These are phyloP conservation scores for Aspergillus neotritici DNA, from an alignment of 2,329 filamentous ascomycete genomes.

Conservation along the genomic window DNA sequence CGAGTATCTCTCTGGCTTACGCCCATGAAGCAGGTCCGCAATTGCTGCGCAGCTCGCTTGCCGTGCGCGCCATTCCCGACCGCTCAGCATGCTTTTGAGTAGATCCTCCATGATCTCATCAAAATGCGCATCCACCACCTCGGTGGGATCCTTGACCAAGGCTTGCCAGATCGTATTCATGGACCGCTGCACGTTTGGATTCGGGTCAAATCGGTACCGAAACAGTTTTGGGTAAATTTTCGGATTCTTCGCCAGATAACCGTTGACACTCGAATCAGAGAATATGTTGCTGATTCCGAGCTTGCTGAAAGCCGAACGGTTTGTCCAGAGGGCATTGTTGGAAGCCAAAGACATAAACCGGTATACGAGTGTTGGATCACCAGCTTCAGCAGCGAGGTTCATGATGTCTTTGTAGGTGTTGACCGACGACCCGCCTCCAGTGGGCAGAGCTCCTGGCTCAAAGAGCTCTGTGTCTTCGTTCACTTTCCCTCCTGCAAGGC, in stretches of 20 bases:
- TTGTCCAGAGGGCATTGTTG: constrained; percentile 95
- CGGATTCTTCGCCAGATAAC: constrained; percentile 70
- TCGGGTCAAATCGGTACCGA: constrained; percentile 91
- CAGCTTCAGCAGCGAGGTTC: constrained; percentile 89
- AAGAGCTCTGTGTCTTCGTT: constrained; percentile 89
- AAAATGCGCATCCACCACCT: constrained; percentile 74
- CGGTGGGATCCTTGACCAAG: constrained; percentile 79
- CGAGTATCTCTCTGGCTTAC: constrained; percentile 70
- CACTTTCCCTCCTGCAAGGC: constrained; percentile 68
- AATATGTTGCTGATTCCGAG: constrained; percentile 91
- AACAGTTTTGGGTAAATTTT: constrained; percentile 95
- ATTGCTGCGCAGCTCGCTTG: constrained; percentile 90
- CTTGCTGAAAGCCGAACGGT: constrained; percentile 88
- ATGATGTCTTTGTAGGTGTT: constrained; percentile 98
- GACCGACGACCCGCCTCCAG: constrained; percentile 79
- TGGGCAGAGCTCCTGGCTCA: constrained; percentile 82
- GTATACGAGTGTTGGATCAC: constrained; percentile 93
- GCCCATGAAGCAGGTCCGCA: constrained; percentile 77
- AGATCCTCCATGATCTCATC: constrained; percentile 84
- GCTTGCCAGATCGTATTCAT: constrained; percentile 99
- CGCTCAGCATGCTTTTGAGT: constrained; percentile 70
- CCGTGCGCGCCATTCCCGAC: constrained; percentile 86
- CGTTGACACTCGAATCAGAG: constrained; percentile 68
- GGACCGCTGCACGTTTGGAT: constrained; percentile 81
- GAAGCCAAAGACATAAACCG: constrained; percentile 97